Evolutionary conservation across 768 basidiomycete genomes (phyloP).

Genomic region (Auriscalpium vulgare): DNA sequence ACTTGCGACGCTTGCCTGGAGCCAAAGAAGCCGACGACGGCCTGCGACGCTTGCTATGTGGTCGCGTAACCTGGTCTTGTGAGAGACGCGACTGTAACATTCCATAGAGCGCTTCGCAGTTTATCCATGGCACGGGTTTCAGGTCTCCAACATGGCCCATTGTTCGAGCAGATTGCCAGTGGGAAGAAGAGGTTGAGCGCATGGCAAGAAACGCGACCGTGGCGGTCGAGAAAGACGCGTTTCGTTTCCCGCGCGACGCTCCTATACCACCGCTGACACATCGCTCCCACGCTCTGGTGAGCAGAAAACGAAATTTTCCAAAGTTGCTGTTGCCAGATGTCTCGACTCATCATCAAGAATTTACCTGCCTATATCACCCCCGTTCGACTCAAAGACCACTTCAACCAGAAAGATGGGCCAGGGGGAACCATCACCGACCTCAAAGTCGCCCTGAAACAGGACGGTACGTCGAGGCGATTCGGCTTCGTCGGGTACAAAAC

Average conservation of each 20-base stretch:
- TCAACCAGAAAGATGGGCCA: conserved; percentile 49
- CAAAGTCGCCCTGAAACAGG: conserved; percentile 66
- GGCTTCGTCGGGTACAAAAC: conserved; percentile 91
- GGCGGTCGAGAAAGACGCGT: too few relatives aligned
- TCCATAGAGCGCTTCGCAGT: too few relatives aligned
- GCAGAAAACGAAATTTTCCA: neutral
- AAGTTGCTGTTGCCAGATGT: conserved; percentile 38
- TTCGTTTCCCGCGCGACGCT: neutral
- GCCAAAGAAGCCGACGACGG: neutral
- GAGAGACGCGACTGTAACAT: too few relatives aligned
- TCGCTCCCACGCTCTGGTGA: neutral
- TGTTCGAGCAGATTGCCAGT: neutral
- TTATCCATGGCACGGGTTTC: too few relatives aligned
- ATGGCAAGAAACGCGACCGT: neutral
- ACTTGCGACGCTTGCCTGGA: neutral
- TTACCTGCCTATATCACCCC: conserved; percentile 64
- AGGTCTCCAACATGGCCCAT: neutral
- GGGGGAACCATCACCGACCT: conserved; percentile 76
- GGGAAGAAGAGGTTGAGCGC: neutral
- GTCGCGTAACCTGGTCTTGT: neutral
- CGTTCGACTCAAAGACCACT: conserved; percentile 57
- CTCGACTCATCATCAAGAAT: conserved; percentile 79
- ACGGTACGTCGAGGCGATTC: conserved; percentile 80
- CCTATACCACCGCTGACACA: neutral
- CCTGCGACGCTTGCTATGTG: neutral